Evolutionary conservation across 1,284 basidiomycete species (phyloP).

Genomic region (Puccinia brachypodii): DNA sequence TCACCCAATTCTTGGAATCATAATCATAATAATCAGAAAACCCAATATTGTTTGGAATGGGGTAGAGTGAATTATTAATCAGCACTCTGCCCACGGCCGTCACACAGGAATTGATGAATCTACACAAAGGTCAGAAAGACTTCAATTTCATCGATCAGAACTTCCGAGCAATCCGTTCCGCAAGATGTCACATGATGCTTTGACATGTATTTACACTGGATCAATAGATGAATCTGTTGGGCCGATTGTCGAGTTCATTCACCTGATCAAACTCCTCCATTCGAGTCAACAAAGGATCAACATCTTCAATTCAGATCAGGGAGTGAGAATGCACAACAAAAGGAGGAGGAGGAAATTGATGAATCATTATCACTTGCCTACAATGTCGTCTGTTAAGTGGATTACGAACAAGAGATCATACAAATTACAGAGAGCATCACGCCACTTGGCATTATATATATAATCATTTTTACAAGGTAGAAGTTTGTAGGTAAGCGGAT

Average conservation of each 20-base stretch:
- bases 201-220: conserved; percentile 88
- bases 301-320: conserved; percentile 52
- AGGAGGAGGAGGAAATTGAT: conserved; percentile 60
- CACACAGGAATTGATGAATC: conserved; percentile 76
- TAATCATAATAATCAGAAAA: conserved; percentile 1
- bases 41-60: neutral
- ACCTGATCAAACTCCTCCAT: conserved; percentile 68
- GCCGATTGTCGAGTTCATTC: conserved; percentile 80
- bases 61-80: conserved; percentile 64
- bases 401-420: conserved; percentile 73
- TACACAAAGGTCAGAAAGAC: conserved; percentile 68
- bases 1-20: neutral
- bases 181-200: conserved; percentile 83
- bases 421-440: conserved; percentile 65
- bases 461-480: no score
- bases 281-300: conserved; percentile 14
- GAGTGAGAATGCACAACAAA: conserved; percentile 54
- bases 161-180: conserved; percentile 83
- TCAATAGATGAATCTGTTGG: conserved; percentile 84
- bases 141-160: conserved; percentile 79
- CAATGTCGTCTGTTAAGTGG: conserved; percentile 92
- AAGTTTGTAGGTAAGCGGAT: no score
- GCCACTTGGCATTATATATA: no score
- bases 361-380: conserved; percentile 66
- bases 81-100: conserved; percentile 69